These are phyloP conservation scores for Ilex aquifolium DNA, from an alignment of 257 asterid species.

Conservation along the genomic window DNA sequence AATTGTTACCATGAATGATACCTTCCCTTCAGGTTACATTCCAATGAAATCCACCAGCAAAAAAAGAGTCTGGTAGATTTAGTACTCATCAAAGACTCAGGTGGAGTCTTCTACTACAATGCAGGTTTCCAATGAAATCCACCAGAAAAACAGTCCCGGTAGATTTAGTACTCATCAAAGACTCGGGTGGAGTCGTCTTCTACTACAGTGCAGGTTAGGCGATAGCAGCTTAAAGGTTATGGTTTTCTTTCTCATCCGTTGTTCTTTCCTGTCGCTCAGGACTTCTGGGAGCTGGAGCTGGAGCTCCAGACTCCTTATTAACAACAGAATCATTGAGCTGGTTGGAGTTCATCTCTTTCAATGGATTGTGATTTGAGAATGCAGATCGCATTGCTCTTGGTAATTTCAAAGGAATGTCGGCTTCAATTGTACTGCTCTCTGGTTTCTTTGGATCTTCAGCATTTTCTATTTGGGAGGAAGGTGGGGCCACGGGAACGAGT, in stretches of 20 bases:
- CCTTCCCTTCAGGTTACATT: too few relatives aligned
- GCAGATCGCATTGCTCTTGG: constrained; percentile 73
- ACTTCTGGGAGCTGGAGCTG: constrained; percentile 35
- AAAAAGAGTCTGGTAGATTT: too few relatives aligned
- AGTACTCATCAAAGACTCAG: too few relatives aligned
- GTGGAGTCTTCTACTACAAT: too few relatives aligned
- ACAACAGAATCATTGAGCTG: constrained; percentile 24
- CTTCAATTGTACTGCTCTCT: constrained; percentile 27
- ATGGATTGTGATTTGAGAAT: constrained; percentile 37
- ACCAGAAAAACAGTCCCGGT: too few relatives aligned
- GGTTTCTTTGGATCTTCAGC: constrained; percentile 32
- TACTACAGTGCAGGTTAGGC: background rate
- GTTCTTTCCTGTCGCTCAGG: constrained; percentile 31
- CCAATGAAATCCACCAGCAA: too few relatives aligned
- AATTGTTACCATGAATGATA: too few relatives aligned
- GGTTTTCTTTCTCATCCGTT: constrained; percentile 60
- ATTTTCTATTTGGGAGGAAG: constrained; percentile 29
- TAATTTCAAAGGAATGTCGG: constrained; percentile 51
- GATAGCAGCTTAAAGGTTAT: constrained; percentile 9
- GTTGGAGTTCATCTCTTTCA: constrained; percentile 64
- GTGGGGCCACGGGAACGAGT: constrained; percentile 67
- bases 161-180: too few relatives aligned
- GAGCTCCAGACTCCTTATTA: constrained; percentile 22
- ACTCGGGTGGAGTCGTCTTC: too few relatives aligned
- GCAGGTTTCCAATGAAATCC: background rate